Conservation (phyloP, 78 protist genomes). For the Anaeramoeba flamelloides region DNA sequence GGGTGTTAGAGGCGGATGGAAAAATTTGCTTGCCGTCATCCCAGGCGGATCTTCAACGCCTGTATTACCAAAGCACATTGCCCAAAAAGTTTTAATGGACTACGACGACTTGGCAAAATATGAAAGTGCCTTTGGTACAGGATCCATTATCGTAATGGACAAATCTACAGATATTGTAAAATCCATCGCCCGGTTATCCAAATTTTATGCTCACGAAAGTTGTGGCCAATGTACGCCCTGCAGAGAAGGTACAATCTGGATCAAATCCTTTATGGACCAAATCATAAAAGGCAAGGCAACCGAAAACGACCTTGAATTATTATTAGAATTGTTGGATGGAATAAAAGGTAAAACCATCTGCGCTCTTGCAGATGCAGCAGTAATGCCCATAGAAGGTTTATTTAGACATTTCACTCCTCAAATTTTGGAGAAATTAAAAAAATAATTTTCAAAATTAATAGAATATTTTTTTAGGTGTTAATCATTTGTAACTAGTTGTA, state of each 20-base stretch:
- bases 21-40: constrained; percentile 73
- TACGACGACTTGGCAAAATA: constrained; percentile 68
- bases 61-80: constrained; percentile 56
- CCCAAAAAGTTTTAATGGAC: constrained; percentile 85
- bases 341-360: constrained; percentile 97
- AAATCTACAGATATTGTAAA: constrained; percentile 59
- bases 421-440: no score
- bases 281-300: constrained; percentile 73
- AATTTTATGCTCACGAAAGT: constrained; percentile 81
- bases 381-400: constrained; percentile 97
- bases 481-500: no score
- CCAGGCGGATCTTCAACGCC: constrained; percentile 96
- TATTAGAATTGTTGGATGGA: constrained; percentile 30
- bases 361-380: constrained; percentile 97
- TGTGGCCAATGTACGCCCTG: constrained; percentile 99
- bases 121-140: constrained; percentile 90
- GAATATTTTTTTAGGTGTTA: no score
- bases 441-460: no score
- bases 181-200: constrained; percentile 68
- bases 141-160: constrained; percentile 88
- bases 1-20: constrained; percentile 90
- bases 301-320: constrained; percentile 72
- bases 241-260: constrained; percentile 77
- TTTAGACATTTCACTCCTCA: no score
- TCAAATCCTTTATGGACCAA: constrained; percentile 57